phyloP scores from a whole-genome alignment of 371 early-diverging fungal species.

The Mortierella sp. region DNA sequence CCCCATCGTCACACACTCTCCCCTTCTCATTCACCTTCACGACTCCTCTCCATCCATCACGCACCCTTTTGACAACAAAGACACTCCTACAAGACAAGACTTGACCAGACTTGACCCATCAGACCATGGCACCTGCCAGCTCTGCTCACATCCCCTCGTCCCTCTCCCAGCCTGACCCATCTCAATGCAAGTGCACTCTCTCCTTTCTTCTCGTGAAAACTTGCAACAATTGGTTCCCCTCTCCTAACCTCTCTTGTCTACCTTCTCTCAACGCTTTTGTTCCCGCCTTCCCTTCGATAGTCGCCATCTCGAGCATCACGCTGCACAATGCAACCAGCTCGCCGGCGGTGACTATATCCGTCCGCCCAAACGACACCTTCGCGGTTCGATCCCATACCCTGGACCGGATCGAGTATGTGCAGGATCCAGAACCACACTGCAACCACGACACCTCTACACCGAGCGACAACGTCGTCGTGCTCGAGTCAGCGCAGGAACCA shows the following conservation, averaged over 20 bases:
- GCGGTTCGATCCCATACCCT: constrained; percentile 37
- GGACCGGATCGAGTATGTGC: constrained; percentile 46
- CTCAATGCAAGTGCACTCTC: constrained; percentile 38
- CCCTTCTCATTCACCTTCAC: not conserved
- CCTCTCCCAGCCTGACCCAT: constrained; percentile 28
- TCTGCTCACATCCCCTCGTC: constrained; percentile 34
- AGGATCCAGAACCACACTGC: constrained; percentile 19
- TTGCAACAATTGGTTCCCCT: not conserved
- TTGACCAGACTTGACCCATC: not conserved
- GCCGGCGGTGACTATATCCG: constrained; percentile 35
- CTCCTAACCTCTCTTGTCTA: not conserved
- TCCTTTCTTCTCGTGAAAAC: not conserved
- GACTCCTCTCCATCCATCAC: not conserved
- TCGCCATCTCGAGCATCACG: constrained; percentile 39
- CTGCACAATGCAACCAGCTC: constrained; percentile 50
- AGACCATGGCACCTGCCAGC: constrained; percentile 25
- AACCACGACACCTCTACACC: not conserved
- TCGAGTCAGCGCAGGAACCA: not conserved
- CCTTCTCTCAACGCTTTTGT: not conserved
- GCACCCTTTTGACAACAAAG: not conserved
- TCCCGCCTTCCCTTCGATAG: constrained; percentile 11
- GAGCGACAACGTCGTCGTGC: not conserved
- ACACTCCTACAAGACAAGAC: not conserved
- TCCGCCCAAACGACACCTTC: constrained; percentile 17
- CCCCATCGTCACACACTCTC: not conserved